phyloP scores from a whole-genome alignment of 75 land plant genomes.

The Pinus tabuliformis region DNA sequence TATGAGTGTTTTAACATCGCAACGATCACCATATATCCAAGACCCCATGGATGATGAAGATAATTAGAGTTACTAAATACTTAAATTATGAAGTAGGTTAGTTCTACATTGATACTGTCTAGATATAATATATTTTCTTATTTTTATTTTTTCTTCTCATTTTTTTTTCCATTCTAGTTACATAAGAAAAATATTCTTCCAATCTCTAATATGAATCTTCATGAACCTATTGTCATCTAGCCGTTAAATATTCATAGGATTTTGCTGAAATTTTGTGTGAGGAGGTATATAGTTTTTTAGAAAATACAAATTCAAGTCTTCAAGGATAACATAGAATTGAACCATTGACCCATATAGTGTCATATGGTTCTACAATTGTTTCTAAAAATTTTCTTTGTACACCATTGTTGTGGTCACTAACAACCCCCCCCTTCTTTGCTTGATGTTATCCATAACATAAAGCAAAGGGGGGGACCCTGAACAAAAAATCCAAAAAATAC shows the following conservation, averaged over 20 bases:
- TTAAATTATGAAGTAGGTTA: constrained; percentile 96
- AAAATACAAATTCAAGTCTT: too few relatives aligned
- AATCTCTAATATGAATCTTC: background rate
- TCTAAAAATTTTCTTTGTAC: background rate
- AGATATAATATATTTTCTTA: background rate
- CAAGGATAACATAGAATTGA: too few relatives aligned
- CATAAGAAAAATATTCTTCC: background rate
- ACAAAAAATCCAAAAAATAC: too few relatives aligned
- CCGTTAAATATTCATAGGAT: background rate
- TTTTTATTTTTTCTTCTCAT: background rate
- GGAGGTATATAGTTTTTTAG: too few relatives aligned
- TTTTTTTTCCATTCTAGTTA: background rate
- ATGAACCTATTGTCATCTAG: background rate
- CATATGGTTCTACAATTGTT: background rate
- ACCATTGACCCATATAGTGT: background rate
- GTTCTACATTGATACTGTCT: background rate
- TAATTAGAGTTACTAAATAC: constrained; percentile 96
- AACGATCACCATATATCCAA: too few relatives aligned
- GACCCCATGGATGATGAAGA: constrained; percentile 11
- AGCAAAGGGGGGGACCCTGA: too few relatives aligned
- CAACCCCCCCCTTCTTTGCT: too few relatives aligned
- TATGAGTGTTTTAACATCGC: too few relatives aligned
- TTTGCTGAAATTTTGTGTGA: background rate
- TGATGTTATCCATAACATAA: too few relatives aligned
- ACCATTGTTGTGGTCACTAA: too few relatives aligned